Evolutionary conservation across 352 stramenopile species (phyloP), one percentile per base, ranked within the genome.

Genomic region (Phytophthora quininea): DNA sequence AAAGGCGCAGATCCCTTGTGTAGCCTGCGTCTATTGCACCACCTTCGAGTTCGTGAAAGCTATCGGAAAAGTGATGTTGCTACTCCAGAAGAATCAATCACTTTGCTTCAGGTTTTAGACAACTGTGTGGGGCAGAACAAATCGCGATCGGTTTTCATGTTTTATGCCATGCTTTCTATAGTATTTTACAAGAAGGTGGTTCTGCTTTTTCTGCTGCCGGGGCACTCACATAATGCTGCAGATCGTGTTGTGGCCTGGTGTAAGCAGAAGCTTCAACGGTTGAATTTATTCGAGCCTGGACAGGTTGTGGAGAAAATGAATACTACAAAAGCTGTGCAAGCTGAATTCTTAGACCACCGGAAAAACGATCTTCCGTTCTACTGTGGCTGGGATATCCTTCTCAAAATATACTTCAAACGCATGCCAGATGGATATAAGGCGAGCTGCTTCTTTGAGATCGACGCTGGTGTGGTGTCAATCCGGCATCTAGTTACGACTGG

Each of bases 81-180:
- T 29, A 4, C 1, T 31, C 58, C 49, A 0, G 58, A 65, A 54
- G 1, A 2, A 3, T 8, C 49, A 12, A 5, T 40, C 11, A 30
- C 24, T 11, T 9, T 58, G n/a, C n/a, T 65, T 4, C 31, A 42
- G 7, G 32, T 65, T 9, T 12, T 58, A 7, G 37, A 48, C 45
- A 65, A 58, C 32, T 65, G 58, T 12, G 58, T 65, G 38, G 58
- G 58, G 0, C 40, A 65, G 30, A 58, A 65, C 30, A 65, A 65
- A 24, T 58, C 58, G 1, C 58, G 58, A 2, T 3, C 19, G 2
- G 58, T 58, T 10, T 54, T 65, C 32, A 58, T 54, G 38, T 65
- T 54, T 27, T 65, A 54, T 40, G 58, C 58, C 2, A 65, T 65
- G 58, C 12, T 65, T 1, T 65, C 48, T 2, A 46, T 48, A 15